Evolutionary conservation across 2,329 filamentous ascomycete genomes (phyloP), one percentile per base, ranked within the genome.

Genomic region (Fusarium metavorans): DNA sequence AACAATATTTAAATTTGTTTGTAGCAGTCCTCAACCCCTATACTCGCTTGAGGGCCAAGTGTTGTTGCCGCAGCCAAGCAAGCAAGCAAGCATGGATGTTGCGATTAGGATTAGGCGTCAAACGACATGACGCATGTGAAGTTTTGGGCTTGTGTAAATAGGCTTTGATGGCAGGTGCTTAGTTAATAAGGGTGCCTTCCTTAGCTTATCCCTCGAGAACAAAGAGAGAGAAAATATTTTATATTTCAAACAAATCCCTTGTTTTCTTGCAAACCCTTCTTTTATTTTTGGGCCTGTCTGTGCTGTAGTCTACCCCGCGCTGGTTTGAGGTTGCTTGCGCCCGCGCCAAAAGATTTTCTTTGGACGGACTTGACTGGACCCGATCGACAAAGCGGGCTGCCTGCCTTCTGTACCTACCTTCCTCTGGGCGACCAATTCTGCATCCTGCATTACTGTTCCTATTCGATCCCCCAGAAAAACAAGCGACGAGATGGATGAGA

Each of bases 371-470:
- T 66, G 70, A 72, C 59, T 70, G 27, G 48, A 54, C 48, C 48
- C 67, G 72, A 74, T 74, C 71, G 57, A 75, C 72, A 43, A 50
- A 65, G 43, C 71, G 67, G 57, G 37, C 37, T n/a, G 11, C 52
- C 50, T 32, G 8, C 50, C 35, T 32, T 23, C 52, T 35, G 27
- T 16, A 52, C 48, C 25, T 32, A 30, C 27, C 30, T 32, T 8
- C 30, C 20, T 32, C 41, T 56, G 61, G 48, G 20, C 34, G 60
- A 74, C 70, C 74, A 76, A 76, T 76, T 78, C 76, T 79, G 78
- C 76, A 77, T 78, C 76, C 68, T 78, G 70, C 76, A 78, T 78
- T 78, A 75, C 73, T 70, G 67, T 75, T 54, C n/a, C 64, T 62
- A 54, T 56, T 32, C 73, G 10, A 50, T 27, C 48, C 35, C 18